Conservation (phyloP, 2,329 filamentous ascomycete genomes). For the Neoarthrinium moseri region DNA sequence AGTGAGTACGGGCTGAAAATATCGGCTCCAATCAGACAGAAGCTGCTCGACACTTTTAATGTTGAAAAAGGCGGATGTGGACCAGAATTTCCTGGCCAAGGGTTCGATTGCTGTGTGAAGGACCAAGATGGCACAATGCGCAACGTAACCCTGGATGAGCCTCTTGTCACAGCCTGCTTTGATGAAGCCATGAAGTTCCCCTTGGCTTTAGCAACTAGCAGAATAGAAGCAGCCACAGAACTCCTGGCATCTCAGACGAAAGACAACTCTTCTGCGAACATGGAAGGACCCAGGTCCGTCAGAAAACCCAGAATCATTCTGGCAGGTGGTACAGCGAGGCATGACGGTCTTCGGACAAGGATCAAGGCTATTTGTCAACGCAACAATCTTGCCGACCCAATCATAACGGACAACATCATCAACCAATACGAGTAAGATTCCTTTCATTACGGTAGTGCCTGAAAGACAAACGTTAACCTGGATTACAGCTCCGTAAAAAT, state of each 20-base stretch:
- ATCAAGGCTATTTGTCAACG: slow-evolving; percentile 1
- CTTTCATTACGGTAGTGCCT: not conserved
- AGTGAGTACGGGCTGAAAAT: not conserved
- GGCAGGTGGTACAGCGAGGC: slow-evolving; percentile 6
- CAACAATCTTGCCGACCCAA: slow-evolving; percentile 1
- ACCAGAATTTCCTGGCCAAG: not conserved
- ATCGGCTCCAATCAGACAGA: slow-evolving; percentile 1
- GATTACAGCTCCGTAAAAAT: slow-evolving; percentile 10
- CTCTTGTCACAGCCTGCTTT: not conserved
- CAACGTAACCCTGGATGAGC: not conserved
- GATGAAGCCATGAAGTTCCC: slow-evolving; percentile 5
- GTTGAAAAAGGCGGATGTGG: slow-evolving; percentile 1
- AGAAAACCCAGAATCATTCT: slow-evolving; percentile 9
- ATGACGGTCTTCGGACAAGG: slow-evolving; percentile 5
- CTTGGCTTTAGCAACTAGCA: slow-evolving; percentile 3
- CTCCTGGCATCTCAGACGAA: not conserved
- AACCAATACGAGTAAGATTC: slow-evolving; percentile 1
- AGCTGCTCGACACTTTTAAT: slow-evolving; percentile 9
- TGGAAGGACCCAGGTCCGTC: not conserved
- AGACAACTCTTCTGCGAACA: too few relatives aligned
- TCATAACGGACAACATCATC: slow-evolving; percentile 6
- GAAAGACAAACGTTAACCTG: not conserved
- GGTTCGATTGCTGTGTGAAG: not conserved
- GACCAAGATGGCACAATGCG: not conserved
- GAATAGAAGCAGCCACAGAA: slow-evolving; percentile 1